Evolutionary conservation across 768 basidiomycete genomes (phyloP).

Genomic region (Agrocybe pediades): DNA sequence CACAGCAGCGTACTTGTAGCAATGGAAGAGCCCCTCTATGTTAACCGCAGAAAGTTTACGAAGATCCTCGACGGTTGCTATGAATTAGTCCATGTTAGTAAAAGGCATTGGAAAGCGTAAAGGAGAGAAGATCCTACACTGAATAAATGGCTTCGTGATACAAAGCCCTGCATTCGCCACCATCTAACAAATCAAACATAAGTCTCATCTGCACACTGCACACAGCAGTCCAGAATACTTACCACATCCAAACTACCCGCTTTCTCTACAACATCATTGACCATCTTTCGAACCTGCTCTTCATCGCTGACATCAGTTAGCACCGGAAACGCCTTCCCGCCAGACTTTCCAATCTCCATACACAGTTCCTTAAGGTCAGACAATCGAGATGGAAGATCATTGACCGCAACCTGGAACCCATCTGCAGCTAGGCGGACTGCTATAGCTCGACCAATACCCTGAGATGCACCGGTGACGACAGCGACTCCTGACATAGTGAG

Average conservation of each 20-base stretch:
- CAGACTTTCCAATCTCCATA: conserved; percentile 27
- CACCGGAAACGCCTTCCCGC: conserved; percentile 19
- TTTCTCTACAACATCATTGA: conserved; percentile 30
- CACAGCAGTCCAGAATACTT: no score
- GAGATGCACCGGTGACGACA: conserved; percentile 36
- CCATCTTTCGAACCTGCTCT: conserved; percentile 40
- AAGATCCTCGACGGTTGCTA: conserved; percentile 32
- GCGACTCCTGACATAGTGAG: conserved; percentile 24
- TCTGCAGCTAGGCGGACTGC: conserved; percentile 47
- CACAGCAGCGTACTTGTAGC: conserved; percentile 41
- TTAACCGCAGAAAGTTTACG: conserved; percentile 35
- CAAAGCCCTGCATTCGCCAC: conserved; percentile 47
- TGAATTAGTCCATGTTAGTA: not conserved
- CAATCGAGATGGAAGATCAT: conserved; percentile 36
- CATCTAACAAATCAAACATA: conserved; percentile 29
- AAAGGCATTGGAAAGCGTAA: not conserved
- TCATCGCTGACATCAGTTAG: conserved; percentile 44
- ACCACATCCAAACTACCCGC: conserved; percentile 52
- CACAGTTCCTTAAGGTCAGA: conserved; percentile 28
- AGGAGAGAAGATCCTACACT: conserved; percentile 27
- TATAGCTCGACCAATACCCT: conserved; percentile 52
- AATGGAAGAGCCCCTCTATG: conserved; percentile 36
- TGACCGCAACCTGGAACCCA: conserved; percentile 49
- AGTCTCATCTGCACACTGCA: not conserved
- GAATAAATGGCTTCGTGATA: conserved; percentile 18